Evolutionary conservation across 257 asterid genomes (phyloP).

Genomic region (Apocynum venetum): DNA sequence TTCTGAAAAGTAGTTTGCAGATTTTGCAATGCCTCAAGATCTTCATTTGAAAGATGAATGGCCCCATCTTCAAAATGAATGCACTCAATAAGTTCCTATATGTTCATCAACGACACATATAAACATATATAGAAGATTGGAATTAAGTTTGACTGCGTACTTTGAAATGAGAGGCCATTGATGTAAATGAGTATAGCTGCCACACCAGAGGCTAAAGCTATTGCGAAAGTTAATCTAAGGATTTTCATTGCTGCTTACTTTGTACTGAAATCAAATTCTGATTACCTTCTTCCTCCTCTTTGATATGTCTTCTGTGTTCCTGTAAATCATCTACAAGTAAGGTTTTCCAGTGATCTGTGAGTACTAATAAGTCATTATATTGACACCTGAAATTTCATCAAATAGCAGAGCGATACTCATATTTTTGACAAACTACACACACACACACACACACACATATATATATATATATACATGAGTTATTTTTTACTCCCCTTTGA

Average conservation of each 20-base stretch:
- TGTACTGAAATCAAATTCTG: not conserved
- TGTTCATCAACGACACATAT: not conserved
- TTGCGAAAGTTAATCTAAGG: conserved; percentile 47
- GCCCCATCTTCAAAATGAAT: conserved; percentile 37
- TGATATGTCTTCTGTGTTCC: not conserved
- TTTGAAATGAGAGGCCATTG: conserved; percentile 48
- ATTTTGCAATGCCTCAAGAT: conserved; percentile 59
- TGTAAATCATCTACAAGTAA: not conserved
- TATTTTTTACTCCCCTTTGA: not conserved
- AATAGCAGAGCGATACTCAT: not conserved
- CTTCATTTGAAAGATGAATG: conserved; percentile 45
- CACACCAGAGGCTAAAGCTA: conserved; percentile 71
- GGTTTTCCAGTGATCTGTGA: not conserved
- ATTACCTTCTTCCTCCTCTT: not conserved
- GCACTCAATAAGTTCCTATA: not conserved
- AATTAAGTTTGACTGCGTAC: conserved; percentile 20
- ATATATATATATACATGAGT: too few relatives aligned
- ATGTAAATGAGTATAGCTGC: conserved; percentile 64
- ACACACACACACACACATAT: too few relatives aligned
- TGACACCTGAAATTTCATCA: not conserved
- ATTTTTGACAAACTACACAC: not conserved
- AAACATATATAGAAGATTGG: not conserved
- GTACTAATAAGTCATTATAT: not conserved
- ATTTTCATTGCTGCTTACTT: conserved; percentile 49
- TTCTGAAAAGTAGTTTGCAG: conserved; percentile 57